Evolutionary conservation across 352 stramenopile genomes (phyloP).

Genomic region (Phytopythium boreale): DNA sequence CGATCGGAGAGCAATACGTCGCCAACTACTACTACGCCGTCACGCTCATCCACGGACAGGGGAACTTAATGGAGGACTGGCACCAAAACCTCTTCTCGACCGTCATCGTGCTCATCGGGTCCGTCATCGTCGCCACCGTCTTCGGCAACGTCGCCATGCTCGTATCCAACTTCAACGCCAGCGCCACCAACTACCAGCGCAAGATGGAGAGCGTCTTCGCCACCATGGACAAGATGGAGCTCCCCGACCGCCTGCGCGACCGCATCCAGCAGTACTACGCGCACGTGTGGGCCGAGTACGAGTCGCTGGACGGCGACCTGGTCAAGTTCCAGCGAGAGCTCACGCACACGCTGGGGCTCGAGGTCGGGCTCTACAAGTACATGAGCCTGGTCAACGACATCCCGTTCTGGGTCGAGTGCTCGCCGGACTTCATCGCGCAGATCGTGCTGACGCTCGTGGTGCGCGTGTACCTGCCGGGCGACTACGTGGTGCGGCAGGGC

Average conservation of each 20-base stretch:
- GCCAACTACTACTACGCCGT: conserved; percentile 33
- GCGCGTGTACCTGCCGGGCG: conserved; percentile 42
- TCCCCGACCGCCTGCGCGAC: conserved; percentile 49
- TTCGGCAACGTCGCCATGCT: conserved; percentile 62
- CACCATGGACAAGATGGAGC: conserved; percentile 39
- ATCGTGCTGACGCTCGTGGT: conserved; percentile 28
- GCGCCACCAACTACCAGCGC: conserved; percentile 46
- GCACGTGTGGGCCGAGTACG: conserved; percentile 62
- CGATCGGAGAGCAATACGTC: too few relatives aligned
- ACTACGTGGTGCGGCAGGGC: conserved; percentile 38
- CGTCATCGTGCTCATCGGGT: conserved; percentile 39
- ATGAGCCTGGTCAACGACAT: conserved; percentile 25
- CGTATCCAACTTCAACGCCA: conserved; percentile 58
- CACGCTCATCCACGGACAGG: conserved; percentile 52
- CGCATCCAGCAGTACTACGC: conserved; percentile 67
- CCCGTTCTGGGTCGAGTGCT: conserved; percentile 37
- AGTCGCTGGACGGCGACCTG: conserved; percentile 59
- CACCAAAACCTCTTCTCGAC: conserved; percentile 41
- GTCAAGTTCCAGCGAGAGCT: conserved; percentile 41
- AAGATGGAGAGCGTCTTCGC: conserved; percentile 67
- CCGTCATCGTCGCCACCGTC: conserved; percentile 51
- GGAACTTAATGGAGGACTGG: too few relatives aligned
- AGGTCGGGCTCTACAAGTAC: conserved; percentile 61
- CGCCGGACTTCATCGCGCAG: conserved; percentile 35
- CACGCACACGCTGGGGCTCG: conserved; percentile 50